Evolutionary conservation across 805 yeast species (phyloP).

Genomic region (Schizosaccharomyces octosporus): DNA sequence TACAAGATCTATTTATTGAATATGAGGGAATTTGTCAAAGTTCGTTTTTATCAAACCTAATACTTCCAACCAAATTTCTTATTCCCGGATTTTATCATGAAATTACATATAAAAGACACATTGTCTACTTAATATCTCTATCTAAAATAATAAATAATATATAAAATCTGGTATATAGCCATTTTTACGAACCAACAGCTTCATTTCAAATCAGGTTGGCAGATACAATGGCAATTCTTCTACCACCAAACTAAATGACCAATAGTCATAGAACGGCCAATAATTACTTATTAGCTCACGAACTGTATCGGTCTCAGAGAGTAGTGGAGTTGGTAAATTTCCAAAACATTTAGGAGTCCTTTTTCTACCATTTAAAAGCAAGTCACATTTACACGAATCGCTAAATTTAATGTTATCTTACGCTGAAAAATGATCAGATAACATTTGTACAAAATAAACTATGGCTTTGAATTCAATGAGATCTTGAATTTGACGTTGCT

Average conservation of each 20-base stretch:
- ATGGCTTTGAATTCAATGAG: slow-evolving; percentile 23
- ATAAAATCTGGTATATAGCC: neutral
- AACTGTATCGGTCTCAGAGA: neutral
- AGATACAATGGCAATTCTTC: neutral
- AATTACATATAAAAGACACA: too few species aligned
- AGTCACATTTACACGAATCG: neutral
- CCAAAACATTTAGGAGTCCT: neutral
- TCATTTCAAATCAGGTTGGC: neutral
- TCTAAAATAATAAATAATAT: neutral
- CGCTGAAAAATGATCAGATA: too few species aligned
- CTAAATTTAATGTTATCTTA: too few species aligned
- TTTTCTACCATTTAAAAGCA: neutral
- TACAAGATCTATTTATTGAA: too few species aligned
- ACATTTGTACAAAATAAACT: neutral
- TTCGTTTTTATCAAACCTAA: too few species aligned
- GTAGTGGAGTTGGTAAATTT: neutral
- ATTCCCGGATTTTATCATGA: too few species aligned
- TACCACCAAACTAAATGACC: neutral
- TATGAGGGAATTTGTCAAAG: too few species aligned
- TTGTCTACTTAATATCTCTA: too few species aligned
- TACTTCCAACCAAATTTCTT: too few species aligned
- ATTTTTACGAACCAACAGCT: neutral
- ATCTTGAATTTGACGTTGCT: slow-evolving; percentile 45
- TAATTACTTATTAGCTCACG: neutral
- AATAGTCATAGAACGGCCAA: neutral